Percentiles rank a stretch among this genome's conserved stretches.
Evolutionary conservation across 2,329 filamentous ascomycete species (phyloP).

Genomic region (Paraphoma chrysanthemicola): DNA sequence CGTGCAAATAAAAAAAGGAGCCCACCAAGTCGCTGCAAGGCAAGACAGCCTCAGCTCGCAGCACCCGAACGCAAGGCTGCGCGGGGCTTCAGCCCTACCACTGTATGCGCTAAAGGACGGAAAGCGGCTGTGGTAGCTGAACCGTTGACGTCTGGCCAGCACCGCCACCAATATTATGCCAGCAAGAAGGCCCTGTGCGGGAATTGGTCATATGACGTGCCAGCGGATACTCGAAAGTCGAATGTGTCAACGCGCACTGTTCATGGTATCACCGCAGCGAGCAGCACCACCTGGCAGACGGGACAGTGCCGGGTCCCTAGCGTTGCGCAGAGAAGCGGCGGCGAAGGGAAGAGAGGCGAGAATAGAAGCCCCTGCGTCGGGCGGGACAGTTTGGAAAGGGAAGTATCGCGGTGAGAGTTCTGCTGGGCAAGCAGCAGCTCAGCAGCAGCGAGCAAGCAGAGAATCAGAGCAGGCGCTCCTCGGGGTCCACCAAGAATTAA

Average conservation of each 20-base stretch:
- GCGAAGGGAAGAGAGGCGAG: neutral
- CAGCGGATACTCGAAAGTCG: slow-evolving; percentile 14
- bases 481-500: slow-evolving; percentile 43
- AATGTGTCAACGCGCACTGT: slow-evolving; percentile 14
- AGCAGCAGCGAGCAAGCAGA: slow-evolving; percentile 16
- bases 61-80: neutral
- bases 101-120: neutral
- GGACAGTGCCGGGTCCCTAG: slow-evolving; percentile 24
- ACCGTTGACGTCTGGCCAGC: slow-evolving; percentile 21
- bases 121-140: neutral
- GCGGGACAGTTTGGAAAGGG: slow-evolving; percentile 1
- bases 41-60: neutral
- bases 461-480: slow-evolving; percentile 21
- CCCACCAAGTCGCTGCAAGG: neutral
- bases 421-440: neutral
- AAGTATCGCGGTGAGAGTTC: slow-evolving; percentile 5
- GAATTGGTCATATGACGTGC: slow-evolving; percentile 17
- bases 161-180: slow-evolving; percentile 24
- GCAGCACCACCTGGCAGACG: slow-evolving; percentile 13
- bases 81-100: slow-evolving; percentile 1
- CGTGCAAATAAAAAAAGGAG: neutral
- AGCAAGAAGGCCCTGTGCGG: neutral
- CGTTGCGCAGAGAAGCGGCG: slow-evolving; percentile 18
- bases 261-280: slow-evolving; percentile 40
- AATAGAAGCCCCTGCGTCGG: slow-evolving; percentile 2